phyloP scores from a whole-genome alignment of 2,329 filamentous ascomycete species.

The Teratosphaeriaceae sp. region DNA sequence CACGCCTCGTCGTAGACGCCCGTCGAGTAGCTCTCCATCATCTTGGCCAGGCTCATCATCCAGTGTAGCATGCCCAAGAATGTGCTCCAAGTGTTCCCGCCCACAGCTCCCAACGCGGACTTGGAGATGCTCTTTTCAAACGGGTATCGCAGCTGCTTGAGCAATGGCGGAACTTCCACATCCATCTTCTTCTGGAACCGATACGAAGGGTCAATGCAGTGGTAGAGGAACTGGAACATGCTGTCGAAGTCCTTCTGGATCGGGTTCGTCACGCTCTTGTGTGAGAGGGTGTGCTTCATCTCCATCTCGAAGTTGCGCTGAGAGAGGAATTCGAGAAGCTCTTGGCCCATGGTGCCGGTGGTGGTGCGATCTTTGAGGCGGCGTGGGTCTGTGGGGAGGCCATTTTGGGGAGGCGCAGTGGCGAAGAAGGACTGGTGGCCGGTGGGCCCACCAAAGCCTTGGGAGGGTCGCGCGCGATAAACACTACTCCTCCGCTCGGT shows the following conservation, averaged over 20 bases:
- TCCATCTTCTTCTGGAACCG: conserved; percentile 92
- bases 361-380: conserved; percentile 75
- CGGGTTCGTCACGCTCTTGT: conserved; percentile 85
- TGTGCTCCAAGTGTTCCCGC: conserved; percentile 93
- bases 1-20: conserved; percentile 88
- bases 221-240: conserved; percentile 98
- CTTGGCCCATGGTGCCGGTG: conserved; percentile 76
- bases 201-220: conserved; percentile 89
- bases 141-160: conserved; percentile 91
- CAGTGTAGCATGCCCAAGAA: conserved; percentile 93
- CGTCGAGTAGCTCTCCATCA: conserved; percentile 75
- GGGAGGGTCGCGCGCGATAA: conserved; percentile 47
- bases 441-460: conserved; percentile 51
- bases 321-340: conserved; percentile 84
- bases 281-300: conserved; percentile 88
- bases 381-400: conserved; percentile 78
- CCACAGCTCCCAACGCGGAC: conserved; percentile 88
- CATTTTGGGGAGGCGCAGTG: conserved; percentile 72
- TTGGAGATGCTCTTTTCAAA: conserved; percentile 96
- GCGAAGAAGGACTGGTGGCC: conserved; percentile 91
- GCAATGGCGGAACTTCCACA: conserved; percentile 82
- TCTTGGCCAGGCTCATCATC: conserved; percentile 97
- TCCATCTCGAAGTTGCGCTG: conserved; percentile 96
- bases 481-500: conserved; percentile 71
- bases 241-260: conserved; percentile 98